A percentile compares a stretch with the other conserved stretches of the same genome.
Conservation (phyloP, 345 rosid genomes). For the Balakata baccata region DNA sequence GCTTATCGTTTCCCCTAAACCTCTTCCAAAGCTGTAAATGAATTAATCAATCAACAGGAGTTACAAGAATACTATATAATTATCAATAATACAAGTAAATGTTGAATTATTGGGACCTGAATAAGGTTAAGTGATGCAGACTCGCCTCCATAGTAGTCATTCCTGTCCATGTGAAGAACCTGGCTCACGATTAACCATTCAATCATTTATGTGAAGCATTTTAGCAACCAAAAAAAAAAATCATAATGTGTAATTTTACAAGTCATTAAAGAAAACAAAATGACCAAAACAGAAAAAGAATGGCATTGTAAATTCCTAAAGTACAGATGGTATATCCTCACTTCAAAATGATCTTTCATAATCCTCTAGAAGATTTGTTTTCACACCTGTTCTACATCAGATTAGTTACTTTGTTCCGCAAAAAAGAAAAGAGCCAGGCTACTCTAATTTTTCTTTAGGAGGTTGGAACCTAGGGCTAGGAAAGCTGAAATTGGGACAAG, state of each 20-base stretch:
- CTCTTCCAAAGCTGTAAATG: conserved; percentile 84
- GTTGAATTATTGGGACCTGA: conserved; percentile 50
- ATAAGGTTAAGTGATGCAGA: conserved; percentile 92
- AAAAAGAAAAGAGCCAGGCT: not conserved
- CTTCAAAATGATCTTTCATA: not conserved
- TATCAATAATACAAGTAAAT: not conserved
- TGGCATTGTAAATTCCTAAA: not conserved
- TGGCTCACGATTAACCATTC: conserved; percentile 19
- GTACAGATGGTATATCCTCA: not conserved
- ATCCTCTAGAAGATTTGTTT: not conserved
- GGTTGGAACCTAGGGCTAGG: too few species aligned
- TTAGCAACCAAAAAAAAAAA: not conserved
- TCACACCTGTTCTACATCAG: not conserved
- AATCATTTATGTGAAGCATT: not conserved
- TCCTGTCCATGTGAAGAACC: conserved; percentile 99
- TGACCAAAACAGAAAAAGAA: not conserved
- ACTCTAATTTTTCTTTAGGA: not conserved
- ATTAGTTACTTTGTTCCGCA: not conserved
- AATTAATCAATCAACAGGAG: conserved; percentile 6
- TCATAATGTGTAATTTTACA: not conserved
- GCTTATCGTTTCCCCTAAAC: conserved; percentile 81
- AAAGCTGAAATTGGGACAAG: not conserved
- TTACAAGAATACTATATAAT: conserved; percentile 4
- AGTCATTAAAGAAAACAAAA: not conserved
- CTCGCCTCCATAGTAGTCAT: conserved; percentile 97